A percentile compares a stretch with the other conserved stretches of the same genome.
Conservation (phyloP, 1,284 basidiomycete genomes). For the Apiotrichum porosum region DNA sequence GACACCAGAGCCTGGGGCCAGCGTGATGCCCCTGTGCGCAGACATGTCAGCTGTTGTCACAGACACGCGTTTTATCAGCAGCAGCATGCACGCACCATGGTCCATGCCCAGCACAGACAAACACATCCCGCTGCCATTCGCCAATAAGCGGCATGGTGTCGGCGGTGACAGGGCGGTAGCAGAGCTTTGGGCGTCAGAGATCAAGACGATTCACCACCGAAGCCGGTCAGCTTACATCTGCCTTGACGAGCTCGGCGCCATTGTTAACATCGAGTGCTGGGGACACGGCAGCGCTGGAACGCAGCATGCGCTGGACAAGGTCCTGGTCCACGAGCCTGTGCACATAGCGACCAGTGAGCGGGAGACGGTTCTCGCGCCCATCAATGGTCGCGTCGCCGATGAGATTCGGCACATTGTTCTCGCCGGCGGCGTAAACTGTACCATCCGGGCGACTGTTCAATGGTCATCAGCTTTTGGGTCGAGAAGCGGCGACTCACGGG, state of each 20-base stretch:
- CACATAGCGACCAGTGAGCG: conserved; percentile 4
- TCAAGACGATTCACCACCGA: not conserved
- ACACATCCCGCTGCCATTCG: conserved; percentile 8
- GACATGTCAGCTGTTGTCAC: too few species aligned
- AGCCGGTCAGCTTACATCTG: conserved; percentile 9
- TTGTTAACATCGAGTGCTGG: conserved; percentile 4
- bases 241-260: conserved; percentile 11
- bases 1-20: conserved; percentile 9
- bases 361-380: conserved; percentile 6
- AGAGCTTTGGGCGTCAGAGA: conserved; percentile 3
- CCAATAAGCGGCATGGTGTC: conserved; percentile 13
- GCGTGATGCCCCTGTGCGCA: conserved; percentile 11
- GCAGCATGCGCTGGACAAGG: conserved; percentile 11
- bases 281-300: conserved; percentile 3
- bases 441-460: conserved; percentile 6
- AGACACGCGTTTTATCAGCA: too few species aligned
- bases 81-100: conserved; percentile 13
- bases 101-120: conserved; percentile 7
- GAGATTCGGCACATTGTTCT: conserved; percentile 7
- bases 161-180: conserved; percentile 11
- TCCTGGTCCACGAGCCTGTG: conserved; percentile 3
- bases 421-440: conserved; percentile 11
- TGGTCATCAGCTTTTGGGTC: too few species aligned
- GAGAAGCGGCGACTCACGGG: conserved; percentile 5
- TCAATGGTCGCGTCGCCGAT: conserved; percentile 7